Percentiles rank a stretch among this genome's conserved stretches.
Conservation (phyloP, 495 filamentous ascomycete species). For the Podospora fimiseda region DNA sequence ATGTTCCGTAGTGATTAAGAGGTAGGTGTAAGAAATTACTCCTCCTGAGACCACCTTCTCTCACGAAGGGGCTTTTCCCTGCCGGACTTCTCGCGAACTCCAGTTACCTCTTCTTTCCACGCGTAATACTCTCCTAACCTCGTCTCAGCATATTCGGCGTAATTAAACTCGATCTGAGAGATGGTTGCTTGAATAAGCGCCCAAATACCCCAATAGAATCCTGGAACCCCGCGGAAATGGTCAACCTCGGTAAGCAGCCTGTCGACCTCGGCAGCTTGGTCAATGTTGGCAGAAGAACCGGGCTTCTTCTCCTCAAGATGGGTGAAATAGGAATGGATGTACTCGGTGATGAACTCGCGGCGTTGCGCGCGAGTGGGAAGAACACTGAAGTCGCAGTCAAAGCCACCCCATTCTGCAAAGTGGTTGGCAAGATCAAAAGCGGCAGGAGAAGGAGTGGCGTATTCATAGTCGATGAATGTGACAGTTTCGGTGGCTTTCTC, state of each 20-base stretch:
- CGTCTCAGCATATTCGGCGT: constrained; percentile 81
- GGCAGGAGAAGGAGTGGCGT: constrained; percentile 85
- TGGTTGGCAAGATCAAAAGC: constrained; percentile 99
- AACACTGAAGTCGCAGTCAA: constrained; percentile 83
- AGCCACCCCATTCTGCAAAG: constrained; percentile 97
- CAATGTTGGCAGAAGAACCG: constrained; percentile 37
- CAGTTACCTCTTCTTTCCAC: constrained; percentile 74
- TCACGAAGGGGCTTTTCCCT: constrained; percentile 69
- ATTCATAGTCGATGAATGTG: constrained; percentile 97
- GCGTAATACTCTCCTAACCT: constrained; percentile 90
- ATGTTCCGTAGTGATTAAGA: neutral
- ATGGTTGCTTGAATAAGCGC: constrained; percentile 93
- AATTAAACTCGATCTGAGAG: constrained; percentile 95
- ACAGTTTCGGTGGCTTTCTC: constrained; percentile 46
- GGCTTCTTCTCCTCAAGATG: constrained; percentile 11
- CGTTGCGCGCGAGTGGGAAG: constrained; percentile 75
- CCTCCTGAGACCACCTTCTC: constrained; percentile 69
- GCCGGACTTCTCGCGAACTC: constrained; percentile 47
- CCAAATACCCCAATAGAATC: constrained; percentile 91
- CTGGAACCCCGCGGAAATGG: constrained; percentile 79
- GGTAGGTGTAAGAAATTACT: constrained; percentile 8
- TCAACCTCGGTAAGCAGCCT: constrained; percentile 74
- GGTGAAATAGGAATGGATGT: constrained; percentile 58
- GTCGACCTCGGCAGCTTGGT: constrained; percentile 52
- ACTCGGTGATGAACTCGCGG: constrained; percentile 74